Percentiles rank a stretch among this genome's conserved stretches.
Conservation (phyloP, 2,329 filamentous ascomycete genomes). For the Trichothecium roseum region DNA sequence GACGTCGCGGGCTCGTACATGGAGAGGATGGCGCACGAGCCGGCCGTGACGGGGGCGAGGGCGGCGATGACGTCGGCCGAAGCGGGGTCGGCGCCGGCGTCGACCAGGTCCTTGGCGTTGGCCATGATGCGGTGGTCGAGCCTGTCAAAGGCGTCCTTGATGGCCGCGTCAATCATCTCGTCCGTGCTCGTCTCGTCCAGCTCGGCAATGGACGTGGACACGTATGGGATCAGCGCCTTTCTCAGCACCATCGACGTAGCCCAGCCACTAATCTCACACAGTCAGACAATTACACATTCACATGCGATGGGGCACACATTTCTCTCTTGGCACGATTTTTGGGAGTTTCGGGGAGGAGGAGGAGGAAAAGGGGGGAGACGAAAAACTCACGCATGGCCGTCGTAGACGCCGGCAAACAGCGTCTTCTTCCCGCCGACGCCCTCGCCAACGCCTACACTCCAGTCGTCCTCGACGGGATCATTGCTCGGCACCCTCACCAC, state of each 20-base stretch:
- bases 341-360: too few relatives aligned
- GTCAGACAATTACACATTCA: too few relatives aligned
- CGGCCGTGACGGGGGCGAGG: constrained; percentile 28
- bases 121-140: constrained; percentile 46
- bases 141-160: constrained; percentile 45
- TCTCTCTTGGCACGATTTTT: too few relatives aligned
- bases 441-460: constrained; percentile 18
- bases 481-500: constrained; percentile 23
- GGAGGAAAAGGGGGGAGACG: not conserved
- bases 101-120: constrained; percentile 20
- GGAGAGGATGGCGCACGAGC: constrained; percentile 54
- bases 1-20: constrained; percentile 45
- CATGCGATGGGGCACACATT: too few relatives aligned
- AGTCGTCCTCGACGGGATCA: constrained; percentile 23
- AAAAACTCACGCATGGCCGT: constrained; percentile 35
- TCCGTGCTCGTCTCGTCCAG: constrained; percentile 24
- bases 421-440: constrained; percentile 17
- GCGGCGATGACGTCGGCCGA: constrained; percentile 16
- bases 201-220: constrained; percentile 23
- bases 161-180: constrained; percentile 39
- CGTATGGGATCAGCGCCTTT: constrained; percentile 27
- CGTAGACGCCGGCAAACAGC: constrained; percentile 30
- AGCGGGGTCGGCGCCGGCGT: constrained; percentile 15
- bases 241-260: constrained; percentile 30
- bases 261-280: constrained; percentile 21